Conservation (phyloP, 2,329 filamentous ascomycete species). For the Pseudonectria foliicola region DNA sequence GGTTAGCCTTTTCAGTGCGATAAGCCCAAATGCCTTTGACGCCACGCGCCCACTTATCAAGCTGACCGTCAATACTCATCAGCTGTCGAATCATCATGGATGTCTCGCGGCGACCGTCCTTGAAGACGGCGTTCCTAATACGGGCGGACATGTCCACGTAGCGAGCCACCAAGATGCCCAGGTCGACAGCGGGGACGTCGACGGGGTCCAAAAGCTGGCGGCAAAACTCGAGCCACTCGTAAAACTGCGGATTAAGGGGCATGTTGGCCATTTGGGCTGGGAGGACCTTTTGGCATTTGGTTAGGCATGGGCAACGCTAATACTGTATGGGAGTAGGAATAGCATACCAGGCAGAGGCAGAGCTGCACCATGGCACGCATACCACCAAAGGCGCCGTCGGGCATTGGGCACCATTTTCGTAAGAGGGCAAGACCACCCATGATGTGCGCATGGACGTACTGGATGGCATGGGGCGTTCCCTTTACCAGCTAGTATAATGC, state of each 20-base stretch:
- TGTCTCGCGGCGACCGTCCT: slow-evolving; percentile 31
- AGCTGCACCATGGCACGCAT: slow-evolving; percentile 48
- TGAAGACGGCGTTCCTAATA: slow-evolving; percentile 26
- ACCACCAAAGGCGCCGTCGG: slow-evolving; percentile 33
- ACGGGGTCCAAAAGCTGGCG: slow-evolving; percentile 26
- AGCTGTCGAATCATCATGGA: slow-evolving; percentile 31
- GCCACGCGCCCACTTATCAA: slow-evolving; percentile 32
- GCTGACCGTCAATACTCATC: slow-evolving; percentile 31
- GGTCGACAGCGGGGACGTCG: slow-evolving; percentile 34
- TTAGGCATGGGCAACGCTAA: background rate
- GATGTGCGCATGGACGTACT: slow-evolving; percentile 50
- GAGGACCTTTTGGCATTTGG: slow-evolving; percentile 32
- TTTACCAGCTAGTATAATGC: slow-evolving; percentile 33
- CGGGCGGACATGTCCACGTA: slow-evolving; percentile 33
- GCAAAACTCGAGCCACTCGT: slow-evolving; percentile 36
- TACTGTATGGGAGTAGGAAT: background rate
- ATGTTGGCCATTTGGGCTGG: slow-evolving; percentile 34
- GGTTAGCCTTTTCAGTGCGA: slow-evolving; percentile 23
- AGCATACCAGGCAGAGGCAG: slow-evolving; percentile 47
- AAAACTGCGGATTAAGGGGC: slow-evolving; percentile 33
- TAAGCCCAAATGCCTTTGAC: slow-evolving; percentile 32
- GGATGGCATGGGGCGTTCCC: slow-evolving; percentile 38
- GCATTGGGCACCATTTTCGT: slow-evolving; percentile 36
- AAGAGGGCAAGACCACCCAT: slow-evolving; percentile 54
- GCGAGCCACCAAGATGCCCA: slow-evolving; percentile 33